A percentile compares a stretch with the other conserved stretches of the same genome.
Conservation (phyloP, 352 stramenopile genomes). For the Phytophthora podocarpi region DNA sequence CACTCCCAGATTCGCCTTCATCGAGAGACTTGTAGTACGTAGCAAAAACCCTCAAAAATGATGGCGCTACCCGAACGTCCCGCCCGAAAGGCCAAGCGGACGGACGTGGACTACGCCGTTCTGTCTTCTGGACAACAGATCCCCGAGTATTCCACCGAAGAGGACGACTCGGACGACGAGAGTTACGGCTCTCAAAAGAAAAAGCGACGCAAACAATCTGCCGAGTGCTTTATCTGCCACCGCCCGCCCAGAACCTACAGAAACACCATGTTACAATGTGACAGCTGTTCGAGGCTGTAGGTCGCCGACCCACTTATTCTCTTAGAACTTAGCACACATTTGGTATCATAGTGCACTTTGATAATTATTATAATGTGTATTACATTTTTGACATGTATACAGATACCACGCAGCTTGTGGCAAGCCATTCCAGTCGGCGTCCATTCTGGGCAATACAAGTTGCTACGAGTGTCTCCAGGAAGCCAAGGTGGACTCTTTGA, state of each 20-base stretch:
- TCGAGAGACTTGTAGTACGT: constrained; percentile 10
- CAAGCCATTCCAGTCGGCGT: constrained; percentile 55
- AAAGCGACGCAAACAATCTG: constrained; percentile 34
- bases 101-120: constrained; percentile 81
- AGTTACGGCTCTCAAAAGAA: constrained; percentile 48
- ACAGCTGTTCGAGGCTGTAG: constrained; percentile 73
- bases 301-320: too few relatives aligned
- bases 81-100: constrained; percentile 71
- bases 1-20: constrained; percentile 40
- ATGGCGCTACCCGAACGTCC: constrained; percentile 44
- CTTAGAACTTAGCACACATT: too few relatives aligned
- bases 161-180: constrained; percentile 67
- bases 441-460: constrained; percentile 76
- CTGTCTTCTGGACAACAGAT: constrained; percentile 79
- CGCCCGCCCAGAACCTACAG: constrained; percentile 36
- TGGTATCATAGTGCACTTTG: background rate
- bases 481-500: constrained; percentile 35
- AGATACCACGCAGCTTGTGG: constrained; percentile 62
- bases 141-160: constrained; percentile 78
- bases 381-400: constrained; percentile 1
- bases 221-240: constrained; percentile 70
- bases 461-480: constrained; percentile 79
- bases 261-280: constrained; percentile 70
- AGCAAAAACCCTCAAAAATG: constrained; percentile 11
- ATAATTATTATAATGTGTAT: constrained; percentile 27